phyloP scores from a whole-genome alignment of 257 asterid genomes.

The Solanum pimpinellifolium region DNA sequence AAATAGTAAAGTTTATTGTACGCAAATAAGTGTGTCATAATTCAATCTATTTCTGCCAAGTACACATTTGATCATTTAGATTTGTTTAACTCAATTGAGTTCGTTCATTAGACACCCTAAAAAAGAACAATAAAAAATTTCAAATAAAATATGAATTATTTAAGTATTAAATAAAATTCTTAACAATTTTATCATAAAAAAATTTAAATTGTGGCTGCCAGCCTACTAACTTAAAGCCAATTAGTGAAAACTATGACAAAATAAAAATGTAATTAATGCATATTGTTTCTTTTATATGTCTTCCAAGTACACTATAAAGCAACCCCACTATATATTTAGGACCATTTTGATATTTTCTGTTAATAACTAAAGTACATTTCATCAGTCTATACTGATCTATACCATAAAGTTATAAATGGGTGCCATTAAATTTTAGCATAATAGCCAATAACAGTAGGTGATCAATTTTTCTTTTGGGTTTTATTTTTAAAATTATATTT shows the following conservation, averaged over 20 bases:
- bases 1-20: too few species aligned
- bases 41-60: too few species aligned
- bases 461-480: not conserved
- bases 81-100: too few species aligned
- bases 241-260: not conserved
- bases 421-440: not conserved
- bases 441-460: not conserved
- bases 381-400: not conserved
- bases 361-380: not conserved
- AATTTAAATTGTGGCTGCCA: not conserved
- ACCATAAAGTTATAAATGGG: not conserved
- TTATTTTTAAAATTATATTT: not conserved
- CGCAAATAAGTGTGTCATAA: too few species aligned
- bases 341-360: too few species aligned
- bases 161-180: not conserved
- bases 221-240: not conserved
- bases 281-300: not conserved
- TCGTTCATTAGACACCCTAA: not conserved
- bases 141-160: too few species aligned
- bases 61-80: too few species aligned
- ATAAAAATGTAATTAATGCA: too few species aligned
- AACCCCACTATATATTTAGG: not conserved
- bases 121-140: too few species aligned
- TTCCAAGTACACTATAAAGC: not conserved
- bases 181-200: not conserved